Base-by-base conservation (phyloP, 192 early-diverging fungal genomes). In the Funneliformis mosseae region DNA sequence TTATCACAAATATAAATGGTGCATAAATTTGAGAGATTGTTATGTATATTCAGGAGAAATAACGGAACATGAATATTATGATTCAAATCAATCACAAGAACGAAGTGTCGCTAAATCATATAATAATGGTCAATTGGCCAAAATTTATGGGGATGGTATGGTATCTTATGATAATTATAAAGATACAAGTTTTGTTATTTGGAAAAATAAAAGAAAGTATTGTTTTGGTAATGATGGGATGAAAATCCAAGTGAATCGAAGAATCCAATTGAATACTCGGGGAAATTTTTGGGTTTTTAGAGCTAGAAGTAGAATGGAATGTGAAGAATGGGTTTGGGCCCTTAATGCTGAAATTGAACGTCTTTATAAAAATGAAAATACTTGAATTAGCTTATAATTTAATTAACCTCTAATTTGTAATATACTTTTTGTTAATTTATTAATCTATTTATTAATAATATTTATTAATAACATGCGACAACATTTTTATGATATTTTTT, bases 321-420 rank as follows among this genome's bases (percentile, higher is more conserved):
- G 82, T 50, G 84, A 85, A 42, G 79, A 85, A 41, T 85, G 84
- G 84, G 84, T 85, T 33, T 63, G 67, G 76, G 84, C 84, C 0
- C 68, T 85, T 38, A 85, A 85, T 38, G 82, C 71, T 14, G 84
- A 85, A 75, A 81, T 85, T 81, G 84, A 85, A 72, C 79, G 84
- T 18, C 28, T 41, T 27, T 3, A 9, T 18, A 18, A 6, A 21
- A 18, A 55, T 7, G 50, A 55, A 55, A 18, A 21, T 55, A 5
- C 16, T 55, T 14, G 18, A 45, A 45, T 45, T 9, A 45, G 43
- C 0, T 33, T 33, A 33, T 0, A 33, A 33, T 33, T 33, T 33
- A 33, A 33, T 33, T 33, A 33, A 2, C 3, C 33, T 33, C 33
- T 33, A 33, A 33, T 33, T 33, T 33, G 33, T 33, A 33, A 33